Percentiles rank a stretch among this genome's conserved stretches.
phyloP scores from a whole-genome alignment of 108 stramenopile species.

The Pseudonitzschia pungens region DNA sequence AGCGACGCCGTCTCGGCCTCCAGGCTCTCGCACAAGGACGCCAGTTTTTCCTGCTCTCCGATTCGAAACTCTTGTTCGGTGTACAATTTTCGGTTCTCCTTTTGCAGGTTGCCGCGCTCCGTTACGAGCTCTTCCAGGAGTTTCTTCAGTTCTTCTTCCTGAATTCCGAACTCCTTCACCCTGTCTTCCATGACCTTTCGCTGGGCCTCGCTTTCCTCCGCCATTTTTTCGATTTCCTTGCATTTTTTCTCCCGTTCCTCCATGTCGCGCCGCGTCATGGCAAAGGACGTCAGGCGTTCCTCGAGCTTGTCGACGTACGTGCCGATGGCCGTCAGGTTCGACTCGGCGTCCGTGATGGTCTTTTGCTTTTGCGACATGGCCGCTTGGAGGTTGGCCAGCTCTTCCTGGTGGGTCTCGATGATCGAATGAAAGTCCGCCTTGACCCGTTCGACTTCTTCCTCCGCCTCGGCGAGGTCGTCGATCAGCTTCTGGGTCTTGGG shows the following conservation, averaged over 20 bases:
- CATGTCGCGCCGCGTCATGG: constrained; percentile 71
- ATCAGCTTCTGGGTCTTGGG: constrained; percentile 66
- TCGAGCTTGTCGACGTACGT: constrained; percentile 77
- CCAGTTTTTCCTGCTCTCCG: constrained; percentile 42
- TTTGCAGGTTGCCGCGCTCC: constrained; percentile 53
- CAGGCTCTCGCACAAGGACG: constrained; percentile 19
- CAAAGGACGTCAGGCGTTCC: constrained; percentile 72
- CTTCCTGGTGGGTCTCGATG: constrained; percentile 45
- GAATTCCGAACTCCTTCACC: constrained; percentile 38
- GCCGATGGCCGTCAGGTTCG: constrained; percentile 65
- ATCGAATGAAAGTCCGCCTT: constrained; percentile 48
- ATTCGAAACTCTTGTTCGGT: constrained; percentile 43
- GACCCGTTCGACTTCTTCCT: constrained; percentile 36
- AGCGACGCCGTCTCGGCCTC: constrained; percentile 21
- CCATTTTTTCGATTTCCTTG: constrained; percentile 48
- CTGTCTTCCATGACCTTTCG: constrained; percentile 35
- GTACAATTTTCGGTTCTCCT: constrained; percentile 47
- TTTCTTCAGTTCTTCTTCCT: constrained; percentile 60
- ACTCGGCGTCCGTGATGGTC: constrained; percentile 55
- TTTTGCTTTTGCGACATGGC: constrained; percentile 34
- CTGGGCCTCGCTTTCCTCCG: constrained; percentile 36
- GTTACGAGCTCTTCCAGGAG: constrained; percentile 63
- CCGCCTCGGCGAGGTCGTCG: constrained; percentile 50
- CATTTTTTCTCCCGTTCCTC: constrained; percentile 67
- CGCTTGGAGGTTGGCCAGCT: constrained; percentile 30